Evolutionary conservation across 1,284 basidiomycete genomes (phyloP).

Genomic region (Melanopsichium pennsylvanicum): DNA sequence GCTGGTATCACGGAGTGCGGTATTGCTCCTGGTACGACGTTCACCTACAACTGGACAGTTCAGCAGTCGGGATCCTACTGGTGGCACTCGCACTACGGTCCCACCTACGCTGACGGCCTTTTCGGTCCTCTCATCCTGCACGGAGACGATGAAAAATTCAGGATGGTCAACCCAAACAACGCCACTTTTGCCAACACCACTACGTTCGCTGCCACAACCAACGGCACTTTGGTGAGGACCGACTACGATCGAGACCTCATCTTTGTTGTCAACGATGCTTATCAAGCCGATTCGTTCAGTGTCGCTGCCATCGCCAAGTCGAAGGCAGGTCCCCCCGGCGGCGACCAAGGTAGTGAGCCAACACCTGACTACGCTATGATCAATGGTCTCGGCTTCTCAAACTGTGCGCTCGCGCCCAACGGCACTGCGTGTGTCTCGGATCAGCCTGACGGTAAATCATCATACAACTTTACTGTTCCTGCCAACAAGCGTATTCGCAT

Average conservation of each 20-base stretch:
- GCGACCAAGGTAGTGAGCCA: constrained; percentile 49
- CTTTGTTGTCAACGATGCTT: constrained; percentile 53
- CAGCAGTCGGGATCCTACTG: constrained; percentile 68
- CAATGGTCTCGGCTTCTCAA: constrained; percentile 68
- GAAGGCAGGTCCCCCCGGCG: constrained; percentile 36
- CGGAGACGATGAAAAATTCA: constrained; percentile 54
- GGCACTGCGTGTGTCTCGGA: constrained; percentile 41
- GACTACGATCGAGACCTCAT: constrained; percentile 57
- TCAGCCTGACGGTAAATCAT: constrained; percentile 16
- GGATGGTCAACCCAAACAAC: constrained; percentile 20
- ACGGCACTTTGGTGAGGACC: constrained; percentile 32
- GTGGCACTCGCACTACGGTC: constrained; percentile 64
- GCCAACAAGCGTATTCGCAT: constrained; percentile 69
- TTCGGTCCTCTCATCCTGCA: constrained; percentile 65
- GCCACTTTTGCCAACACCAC: not conserved
- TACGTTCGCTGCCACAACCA: constrained; percentile 9
- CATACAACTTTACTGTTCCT: constrained; percentile 48
- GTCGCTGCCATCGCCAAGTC: constrained; percentile 48
- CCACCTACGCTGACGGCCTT: constrained; percentile 57
- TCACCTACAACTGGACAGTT: constrained; percentile 50
- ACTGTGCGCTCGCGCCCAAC: constrained; percentile 60
- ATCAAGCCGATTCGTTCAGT: constrained; percentile 49
- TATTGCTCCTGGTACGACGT: constrained; percentile 48
- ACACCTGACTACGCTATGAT: constrained; percentile 69
- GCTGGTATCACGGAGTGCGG: constrained; percentile 62